phyloP scores from a whole-genome alignment of 768 basidiomycete species.

The Collybia sp. region DNA sequence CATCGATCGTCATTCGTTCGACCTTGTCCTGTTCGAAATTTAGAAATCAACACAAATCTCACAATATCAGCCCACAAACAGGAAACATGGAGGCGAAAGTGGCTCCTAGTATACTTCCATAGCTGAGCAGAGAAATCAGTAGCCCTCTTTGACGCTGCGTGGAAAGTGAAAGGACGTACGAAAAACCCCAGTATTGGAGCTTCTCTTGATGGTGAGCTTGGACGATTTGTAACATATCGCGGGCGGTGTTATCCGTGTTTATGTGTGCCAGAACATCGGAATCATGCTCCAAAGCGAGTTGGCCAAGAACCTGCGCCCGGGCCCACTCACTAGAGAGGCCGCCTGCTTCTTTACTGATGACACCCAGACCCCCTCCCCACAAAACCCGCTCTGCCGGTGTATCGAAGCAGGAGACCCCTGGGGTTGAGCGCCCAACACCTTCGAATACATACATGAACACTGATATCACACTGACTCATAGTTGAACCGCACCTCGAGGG shows the following conservation, averaged over 20 bases:
- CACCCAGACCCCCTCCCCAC: constrained; percentile 8
- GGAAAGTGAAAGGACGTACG: constrained; percentile 11
- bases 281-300: constrained; percentile 27
- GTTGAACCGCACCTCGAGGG: constrained; percentile 29
- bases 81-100: constrained; percentile 24
- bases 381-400: constrained; percentile 26
- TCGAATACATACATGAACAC: not conserved
- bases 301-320: constrained; percentile 21
- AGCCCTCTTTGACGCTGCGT: not conserved
- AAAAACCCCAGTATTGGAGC: constrained; percentile 26
- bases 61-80: constrained; percentile 5
- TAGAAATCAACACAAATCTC: not conserved
- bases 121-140: constrained; percentile 8
- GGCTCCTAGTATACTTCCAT: constrained; percentile 21
- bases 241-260: constrained; percentile 32
- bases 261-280: constrained; percentile 21
- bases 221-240: constrained; percentile 32
- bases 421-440: constrained; percentile 31
- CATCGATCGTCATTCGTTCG: constrained; percentile 33
- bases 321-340: constrained; percentile 26
- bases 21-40: constrained; percentile 25
- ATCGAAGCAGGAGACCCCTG: constrained; percentile 29
- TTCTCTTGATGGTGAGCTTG: constrained; percentile 26
- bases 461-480: not conserved
- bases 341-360: constrained; percentile 7